A percentile compares a stretch with the other conserved stretches of the same genome.
Conservation (phyloP, 2,329 filamentous ascomycete species). For the Aspergillus vadensis region DNA sequence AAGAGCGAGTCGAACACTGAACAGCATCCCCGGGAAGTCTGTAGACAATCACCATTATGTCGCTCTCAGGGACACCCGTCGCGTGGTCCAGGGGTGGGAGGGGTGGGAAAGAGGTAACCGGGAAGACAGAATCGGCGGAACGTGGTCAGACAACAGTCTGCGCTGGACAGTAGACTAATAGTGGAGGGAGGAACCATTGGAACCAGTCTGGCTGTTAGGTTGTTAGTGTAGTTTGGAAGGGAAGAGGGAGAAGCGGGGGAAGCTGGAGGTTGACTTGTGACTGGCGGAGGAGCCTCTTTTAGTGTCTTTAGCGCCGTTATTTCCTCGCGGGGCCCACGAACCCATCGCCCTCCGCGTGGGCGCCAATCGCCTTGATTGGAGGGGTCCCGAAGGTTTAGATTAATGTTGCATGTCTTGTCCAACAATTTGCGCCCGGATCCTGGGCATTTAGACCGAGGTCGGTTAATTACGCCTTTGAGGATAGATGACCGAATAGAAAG, state of each 20-base stretch:
- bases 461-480: background rate
- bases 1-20: background rate
- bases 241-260: background rate
- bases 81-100: background rate
- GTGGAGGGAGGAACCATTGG: background rate
- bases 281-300: background rate
- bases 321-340: background rate
- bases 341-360: background rate
- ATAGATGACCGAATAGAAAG: background rate
- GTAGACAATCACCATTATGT: conserved; percentile 4
- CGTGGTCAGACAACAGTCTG: background rate
- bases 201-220: background rate
- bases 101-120: background rate
- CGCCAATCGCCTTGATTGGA: conserved; percentile 2
- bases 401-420: background rate
- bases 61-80: background rate
- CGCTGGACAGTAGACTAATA: background rate
- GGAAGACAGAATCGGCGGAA: background rate
- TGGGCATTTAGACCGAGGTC: background rate
- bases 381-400: background rate
- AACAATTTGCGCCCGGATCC: background rate
- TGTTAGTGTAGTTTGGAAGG: background rate
- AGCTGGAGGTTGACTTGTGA: background rate
- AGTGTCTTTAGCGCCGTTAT: background rate
- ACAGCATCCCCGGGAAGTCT: conserved; percentile 15